Base-by-base conservation (phyloP, 1,139 yeast genomes). In the Kodamaea suecica region DNA sequence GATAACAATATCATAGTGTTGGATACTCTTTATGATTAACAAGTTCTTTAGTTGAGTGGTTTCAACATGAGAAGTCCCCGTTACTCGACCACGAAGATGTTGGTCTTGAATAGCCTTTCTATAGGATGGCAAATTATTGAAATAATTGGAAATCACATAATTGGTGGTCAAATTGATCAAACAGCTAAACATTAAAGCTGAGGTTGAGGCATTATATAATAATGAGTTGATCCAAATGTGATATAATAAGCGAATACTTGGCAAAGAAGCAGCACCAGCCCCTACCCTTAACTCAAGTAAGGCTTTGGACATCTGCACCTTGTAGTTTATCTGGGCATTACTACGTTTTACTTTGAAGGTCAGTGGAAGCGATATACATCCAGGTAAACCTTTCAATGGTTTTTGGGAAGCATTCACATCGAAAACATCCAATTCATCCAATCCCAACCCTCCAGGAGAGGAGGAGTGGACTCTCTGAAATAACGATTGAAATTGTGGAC, bases 131-230 rank as follows among this genome's bases (percentile, higher is more conserved):
- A 42, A 25, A 30, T 37, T 46, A 32, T 54, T 54, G 39, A 63
- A 58, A 30, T 56, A 50, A 37, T 57, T 66, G 23, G 70, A 56
- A 20, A 66, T 59, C 34, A 68, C 47, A 41, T 63, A 68, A 44
- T 68, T 68, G 15, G 72, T 62, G 23, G 70, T 62, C 34, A 68
- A 55, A 40, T 67, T 67, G 25, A 64, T 38, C 39, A 68, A 57
- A 38, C 71, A 63, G 45, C 63, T 58, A 40, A 66, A 65, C 66
- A 66, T 60, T 32, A 61, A 40, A 16, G 52, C 53, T 20, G 49
- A 44, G 8, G 29, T 31, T 38, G 42, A 51, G 15, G 66, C 56
- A 15, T 48, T 49, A 39, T 43, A 59, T 8, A 65, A 45, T 33
- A 66, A 65, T 5, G 63, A 61, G 30, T 53, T 55, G 24, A 68